A percentile compares a stretch with the other conserved stretches of the same genome.
Evolutionary conservation across 768 basidiomycete genomes (phyloP).

Genomic region (Boletus patriciae): DNA sequence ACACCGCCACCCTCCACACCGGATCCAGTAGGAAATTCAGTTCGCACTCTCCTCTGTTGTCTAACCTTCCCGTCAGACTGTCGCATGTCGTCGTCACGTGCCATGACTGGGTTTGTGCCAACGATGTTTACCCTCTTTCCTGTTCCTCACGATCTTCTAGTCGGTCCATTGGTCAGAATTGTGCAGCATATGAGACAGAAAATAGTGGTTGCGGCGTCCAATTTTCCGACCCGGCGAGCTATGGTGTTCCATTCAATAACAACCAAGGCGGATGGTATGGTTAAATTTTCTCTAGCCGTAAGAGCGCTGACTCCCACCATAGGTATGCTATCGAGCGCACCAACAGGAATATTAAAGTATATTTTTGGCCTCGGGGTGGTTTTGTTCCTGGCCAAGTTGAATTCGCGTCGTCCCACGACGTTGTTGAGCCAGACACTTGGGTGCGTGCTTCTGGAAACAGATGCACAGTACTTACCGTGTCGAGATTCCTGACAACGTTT

Average conservation of each 20-base stretch:
- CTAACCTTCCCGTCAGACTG: slow-evolving; percentile 18
- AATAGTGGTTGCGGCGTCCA: slow-evolving; percentile 25
- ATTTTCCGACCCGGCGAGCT: slow-evolving; percentile 16
- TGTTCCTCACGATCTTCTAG: slow-evolving; percentile 9
- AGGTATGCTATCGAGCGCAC: slow-evolving; percentile 47
- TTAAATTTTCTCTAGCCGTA: neutral
- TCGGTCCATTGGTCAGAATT: slow-evolving; percentile 12
- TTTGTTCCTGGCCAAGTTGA: slow-evolving; percentile 28
- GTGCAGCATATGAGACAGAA: slow-evolving; percentile 22
- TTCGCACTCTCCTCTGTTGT: neutral
- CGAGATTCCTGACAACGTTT: neutral
- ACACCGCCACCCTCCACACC: slow-evolving; percentile 35
- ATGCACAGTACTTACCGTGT: neutral
- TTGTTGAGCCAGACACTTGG: slow-evolving; percentile 32
- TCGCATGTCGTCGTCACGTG: slow-evolving; percentile 15
- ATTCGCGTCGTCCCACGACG: slow-evolving; percentile 11
- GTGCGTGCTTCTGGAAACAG: slow-evolving; percentile 18
- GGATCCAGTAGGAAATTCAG: slow-evolving; percentile 18
- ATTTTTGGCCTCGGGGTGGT: slow-evolving; percentile 43
- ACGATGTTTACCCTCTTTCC: neutral
- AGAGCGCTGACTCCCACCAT: neutral
- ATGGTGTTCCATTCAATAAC: slow-evolving; percentile 29
- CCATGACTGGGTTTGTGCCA: slow-evolving; percentile 22
- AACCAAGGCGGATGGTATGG: slow-evolving; percentile 42
- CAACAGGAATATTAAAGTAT: slow-evolving; percentile 37